Percentiles rank a stretch among this genome's conserved stretches.
phyloP scores from a whole-genome alignment of 1,284 basidiomycete species.

The Malassezia slooffiae region DNA sequence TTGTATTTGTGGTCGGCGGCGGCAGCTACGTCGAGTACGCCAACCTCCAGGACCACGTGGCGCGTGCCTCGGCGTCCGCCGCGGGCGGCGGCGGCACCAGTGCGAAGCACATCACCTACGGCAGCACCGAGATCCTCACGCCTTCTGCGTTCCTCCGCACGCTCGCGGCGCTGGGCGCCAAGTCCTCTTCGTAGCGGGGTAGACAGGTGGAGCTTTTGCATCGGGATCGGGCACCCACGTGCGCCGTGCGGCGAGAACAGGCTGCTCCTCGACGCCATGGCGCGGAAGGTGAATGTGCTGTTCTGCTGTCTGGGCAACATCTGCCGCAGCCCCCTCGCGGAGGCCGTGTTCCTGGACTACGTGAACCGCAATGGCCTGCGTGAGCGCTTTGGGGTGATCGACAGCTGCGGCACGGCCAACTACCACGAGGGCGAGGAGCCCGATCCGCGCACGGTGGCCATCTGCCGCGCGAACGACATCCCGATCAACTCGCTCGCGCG shows the following conservation, averaged over 20 bases:
- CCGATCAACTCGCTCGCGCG: constrained; percentile 48
- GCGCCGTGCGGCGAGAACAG: too few species aligned
- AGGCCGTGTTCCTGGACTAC: constrained; percentile 33
- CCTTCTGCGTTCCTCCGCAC: constrained; percentile 70
- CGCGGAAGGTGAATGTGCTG: constrained; percentile 29
- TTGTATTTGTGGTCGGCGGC: constrained; percentile 92
- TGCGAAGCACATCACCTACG: constrained; percentile 65
- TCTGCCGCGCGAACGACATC: constrained; percentile 47
- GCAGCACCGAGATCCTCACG: constrained; percentile 86
- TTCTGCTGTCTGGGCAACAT: constrained; percentile 44
- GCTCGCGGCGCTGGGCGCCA: constrained; percentile 47
- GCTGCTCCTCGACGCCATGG: too few species aligned
- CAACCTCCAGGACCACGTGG: constrained; percentile 55
- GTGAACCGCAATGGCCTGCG: constrained; percentile 19
- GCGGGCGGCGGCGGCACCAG: constrained; percentile 18
- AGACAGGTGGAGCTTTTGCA: too few species aligned
- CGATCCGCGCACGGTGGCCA: constrained; percentile 45
- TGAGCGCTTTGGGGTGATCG: constrained; percentile 28
- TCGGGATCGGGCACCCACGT: too few species aligned
- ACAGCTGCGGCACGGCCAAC: constrained; percentile 35
- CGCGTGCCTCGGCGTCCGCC: constrained; percentile 17
- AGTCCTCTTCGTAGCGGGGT: background rate
- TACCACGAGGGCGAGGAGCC: constrained; percentile 41
- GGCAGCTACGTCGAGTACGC: constrained; percentile 96
- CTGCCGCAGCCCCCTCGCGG: constrained; percentile 39